phyloP scores from a whole-genome alignment of 2,329 filamentous ascomycete species.

The Cladosporium phlei region DNA sequence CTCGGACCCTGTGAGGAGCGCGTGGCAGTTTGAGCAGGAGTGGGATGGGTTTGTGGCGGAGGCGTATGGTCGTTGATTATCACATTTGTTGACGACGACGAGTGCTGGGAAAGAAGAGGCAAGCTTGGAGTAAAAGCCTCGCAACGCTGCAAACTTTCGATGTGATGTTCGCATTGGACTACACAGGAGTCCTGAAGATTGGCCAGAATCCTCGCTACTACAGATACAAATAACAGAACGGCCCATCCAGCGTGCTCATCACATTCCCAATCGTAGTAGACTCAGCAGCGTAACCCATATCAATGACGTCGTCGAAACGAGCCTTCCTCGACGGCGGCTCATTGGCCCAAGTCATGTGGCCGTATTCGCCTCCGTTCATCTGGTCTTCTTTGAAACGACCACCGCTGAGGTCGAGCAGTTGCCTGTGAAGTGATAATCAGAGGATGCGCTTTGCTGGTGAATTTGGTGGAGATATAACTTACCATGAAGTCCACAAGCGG shows the following conservation, averaged over 20 bases:
- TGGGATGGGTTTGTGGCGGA: constrained; percentile 24
- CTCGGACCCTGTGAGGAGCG: constrained; percentile 19
- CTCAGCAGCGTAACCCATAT: constrained; percentile 29
- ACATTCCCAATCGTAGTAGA: constrained; percentile 25
- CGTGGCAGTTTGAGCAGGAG: constrained; percentile 27
- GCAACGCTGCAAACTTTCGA: too few relatives aligned
- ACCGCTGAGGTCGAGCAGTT: constrained; percentile 33
- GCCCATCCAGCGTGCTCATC: constrained; percentile 40
- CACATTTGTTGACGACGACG: too few relatives aligned
- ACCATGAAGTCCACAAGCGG: too few relatives aligned
- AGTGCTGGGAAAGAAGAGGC: too few relatives aligned
- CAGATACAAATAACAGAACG: constrained; percentile 44
- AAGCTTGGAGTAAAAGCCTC: too few relatives aligned
- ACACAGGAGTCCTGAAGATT: too few relatives aligned
- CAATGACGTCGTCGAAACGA: constrained; percentile 37
- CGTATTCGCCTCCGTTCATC: constrained; percentile 28
- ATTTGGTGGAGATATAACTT: too few relatives aligned
- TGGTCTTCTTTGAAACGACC: not conserved
- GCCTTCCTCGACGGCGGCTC: constrained; percentile 29
- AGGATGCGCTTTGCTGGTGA: too few relatives aligned
- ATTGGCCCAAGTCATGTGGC: constrained; percentile 12
- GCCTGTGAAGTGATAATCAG: too few relatives aligned
- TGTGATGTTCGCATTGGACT: too few relatives aligned
- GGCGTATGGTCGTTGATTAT: constrained; percentile 28
- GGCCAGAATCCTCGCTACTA: too few relatives aligned